Evolutionary conservation across 2,329 filamentous ascomycete genomes (phyloP).

Genomic region (Xylaria sp.): DNA sequence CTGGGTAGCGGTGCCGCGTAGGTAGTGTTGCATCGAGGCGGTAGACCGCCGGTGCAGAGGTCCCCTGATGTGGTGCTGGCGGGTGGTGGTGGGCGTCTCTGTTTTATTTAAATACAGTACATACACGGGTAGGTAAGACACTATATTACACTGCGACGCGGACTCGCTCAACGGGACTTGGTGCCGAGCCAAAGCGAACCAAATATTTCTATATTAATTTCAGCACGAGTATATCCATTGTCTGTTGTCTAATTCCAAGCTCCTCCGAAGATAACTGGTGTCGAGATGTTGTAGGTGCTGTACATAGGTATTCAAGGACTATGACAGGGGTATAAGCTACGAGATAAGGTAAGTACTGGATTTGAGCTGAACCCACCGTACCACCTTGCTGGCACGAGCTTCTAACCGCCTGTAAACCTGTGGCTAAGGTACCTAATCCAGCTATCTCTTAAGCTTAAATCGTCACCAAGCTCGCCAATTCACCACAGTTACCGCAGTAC

Average conservation of each 20-base stretch:
- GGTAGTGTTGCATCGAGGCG: slow-evolving; percentile 2
- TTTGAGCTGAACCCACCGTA: not conserved
- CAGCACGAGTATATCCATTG: not conserved
- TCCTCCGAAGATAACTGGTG: too few species aligned
- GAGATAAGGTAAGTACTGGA: not conserved
- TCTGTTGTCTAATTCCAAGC: too few species aligned
- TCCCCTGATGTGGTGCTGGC: too few species aligned
- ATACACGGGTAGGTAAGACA: not conserved
- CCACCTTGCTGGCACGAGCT: not conserved
- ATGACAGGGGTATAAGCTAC: not conserved
- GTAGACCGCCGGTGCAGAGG: slow-evolving; percentile 8
- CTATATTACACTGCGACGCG: not conserved
- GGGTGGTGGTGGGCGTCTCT: too few species aligned
- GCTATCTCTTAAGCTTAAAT: not conserved
- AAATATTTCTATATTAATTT: too few species aligned
- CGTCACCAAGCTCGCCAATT: not conserved
- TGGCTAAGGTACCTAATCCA: not conserved
- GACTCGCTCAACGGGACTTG: too few species aligned
- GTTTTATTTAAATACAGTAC: too few species aligned
- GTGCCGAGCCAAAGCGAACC: too few species aligned
- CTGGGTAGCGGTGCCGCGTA: not conserved
- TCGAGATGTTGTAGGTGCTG: not conserved
- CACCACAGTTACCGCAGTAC: not conserved
- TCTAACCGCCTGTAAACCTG: not conserved
- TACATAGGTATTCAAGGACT: not conserved